Evolutionary conservation across 805 yeast genomes (phyloP).

Genomic region (Ogataea haglerorum): DNA sequence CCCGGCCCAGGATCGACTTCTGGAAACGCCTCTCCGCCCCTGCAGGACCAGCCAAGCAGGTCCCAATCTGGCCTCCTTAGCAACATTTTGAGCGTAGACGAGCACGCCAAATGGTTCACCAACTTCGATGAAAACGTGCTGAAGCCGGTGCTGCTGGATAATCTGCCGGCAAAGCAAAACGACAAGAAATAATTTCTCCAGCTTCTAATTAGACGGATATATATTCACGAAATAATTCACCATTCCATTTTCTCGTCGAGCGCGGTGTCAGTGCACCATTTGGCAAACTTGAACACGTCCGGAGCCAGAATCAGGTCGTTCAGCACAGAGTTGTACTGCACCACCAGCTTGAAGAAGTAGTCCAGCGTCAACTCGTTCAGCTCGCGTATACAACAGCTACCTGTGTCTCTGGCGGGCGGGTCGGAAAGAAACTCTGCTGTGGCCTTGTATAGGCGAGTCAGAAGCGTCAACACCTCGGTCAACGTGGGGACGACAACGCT

Average conservation of each 20-base stretch:
- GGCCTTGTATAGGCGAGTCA: slow-evolving; percentile 59
- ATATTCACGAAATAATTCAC: slow-evolving; percentile 2
- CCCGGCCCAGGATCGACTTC: slow-evolving; percentile 16
- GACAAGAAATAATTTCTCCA: slow-evolving; percentile 5
- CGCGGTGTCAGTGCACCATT: slow-evolving; percentile 68
- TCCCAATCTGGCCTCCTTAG: slow-evolving; percentile 22
- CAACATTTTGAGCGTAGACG: slow-evolving; percentile 46
- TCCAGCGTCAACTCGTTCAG: slow-evolving; percentile 63
- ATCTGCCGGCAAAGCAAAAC: slow-evolving; percentile 32
- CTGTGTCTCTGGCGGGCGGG: slow-evolving; percentile 30
- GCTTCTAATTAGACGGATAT: slow-evolving; percentile 1
- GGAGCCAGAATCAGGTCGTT: slow-evolving; percentile 63
- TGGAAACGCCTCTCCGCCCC: slow-evolving; percentile 8
- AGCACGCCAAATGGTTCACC: slow-evolving; percentile 87
- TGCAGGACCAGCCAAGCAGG: slow-evolving; percentile 2
- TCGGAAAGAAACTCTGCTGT: slow-evolving; percentile 44
- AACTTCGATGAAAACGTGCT: slow-evolving; percentile 90
- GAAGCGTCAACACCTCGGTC: slow-evolving; percentile 53
- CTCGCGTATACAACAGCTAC: slow-evolving; percentile 45
- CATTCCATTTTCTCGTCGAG: slow-evolving; percentile 43
- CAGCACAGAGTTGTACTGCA: slow-evolving; percentile 58
- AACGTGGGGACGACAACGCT: slow-evolving; percentile 51
- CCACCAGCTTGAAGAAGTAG: slow-evolving; percentile 61
- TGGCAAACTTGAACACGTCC: slow-evolving; percentile 63
- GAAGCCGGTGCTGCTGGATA: slow-evolving; percentile 85